Percentiles rank a stretch among this genome's conserved stretches.
phyloP scores from a whole-genome alignment of 768 basidiomycete genomes.

The Coprinellus aureogranulatus region DNA sequence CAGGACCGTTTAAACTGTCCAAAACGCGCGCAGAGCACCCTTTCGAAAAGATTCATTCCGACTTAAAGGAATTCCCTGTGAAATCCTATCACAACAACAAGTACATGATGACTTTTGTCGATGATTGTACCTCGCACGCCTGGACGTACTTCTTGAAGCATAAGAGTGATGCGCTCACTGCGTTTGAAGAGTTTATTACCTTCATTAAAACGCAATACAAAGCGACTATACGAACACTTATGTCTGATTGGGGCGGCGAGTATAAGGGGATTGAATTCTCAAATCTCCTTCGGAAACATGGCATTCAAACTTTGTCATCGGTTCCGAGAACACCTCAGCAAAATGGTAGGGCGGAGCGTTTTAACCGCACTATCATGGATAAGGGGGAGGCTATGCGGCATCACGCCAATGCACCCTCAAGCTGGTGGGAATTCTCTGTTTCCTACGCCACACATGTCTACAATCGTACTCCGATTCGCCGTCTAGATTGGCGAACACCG shows the following conservation, averaged over 20 bases:
- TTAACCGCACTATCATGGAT: slow-evolving; percentile 9
- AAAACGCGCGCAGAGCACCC: slow-evolving; percentile 7
- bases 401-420: slow-evolving; percentile 5
- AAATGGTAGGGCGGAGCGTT: slow-evolving; percentile 3
- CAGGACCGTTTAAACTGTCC: slow-evolving; percentile 12
- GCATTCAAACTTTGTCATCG: not conserved
- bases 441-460: slow-evolving; percentile 24
- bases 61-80: slow-evolving; percentile 18
- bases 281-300: not conserved
- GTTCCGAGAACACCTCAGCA: slow-evolving; percentile 4
- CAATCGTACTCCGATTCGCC: slow-evolving; percentile 24
- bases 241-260: slow-evolving; percentile 14
- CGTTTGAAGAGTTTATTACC: slow-evolving; percentile 5
- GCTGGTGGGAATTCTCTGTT: slow-evolving; percentile 13
- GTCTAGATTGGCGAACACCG: slow-evolving; percentile 21
- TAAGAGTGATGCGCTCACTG: slow-evolving; percentile 4
- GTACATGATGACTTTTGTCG: slow-evolving; percentile 16
- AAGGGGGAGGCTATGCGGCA: slow-evolving; percentile 8
- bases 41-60: slow-evolving; percentile 20
- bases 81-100: slow-evolving; percentile 16
- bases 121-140: slow-evolving; percentile 12
- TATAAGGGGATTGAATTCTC: slow-evolving; percentile 4
- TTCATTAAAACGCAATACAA: slow-evolving; percentile 9
- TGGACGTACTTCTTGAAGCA: slow-evolving; percentile 9
- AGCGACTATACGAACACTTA: slow-evolving; percentile 1